Conservation (phyloP, 2,329 filamentous ascomycete species). For the Exophiala alcalophila region DNA sequence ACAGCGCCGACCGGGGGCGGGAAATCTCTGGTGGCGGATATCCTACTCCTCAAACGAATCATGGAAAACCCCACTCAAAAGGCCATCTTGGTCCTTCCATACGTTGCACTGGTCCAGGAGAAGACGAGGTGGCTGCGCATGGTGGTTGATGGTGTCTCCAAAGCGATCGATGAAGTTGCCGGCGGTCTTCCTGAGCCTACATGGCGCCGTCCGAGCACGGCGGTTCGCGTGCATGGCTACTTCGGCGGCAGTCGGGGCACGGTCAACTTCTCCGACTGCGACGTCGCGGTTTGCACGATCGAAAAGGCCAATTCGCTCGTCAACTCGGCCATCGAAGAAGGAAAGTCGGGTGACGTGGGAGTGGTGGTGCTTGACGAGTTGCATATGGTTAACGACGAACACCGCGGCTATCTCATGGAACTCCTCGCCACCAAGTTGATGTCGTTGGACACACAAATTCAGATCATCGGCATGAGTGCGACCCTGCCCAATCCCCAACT, state of each 20-base stretch:
- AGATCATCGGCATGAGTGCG: conserved; percentile 77
- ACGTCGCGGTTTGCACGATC: conserved; percentile 75
- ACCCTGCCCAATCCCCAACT: conserved; percentile 70
- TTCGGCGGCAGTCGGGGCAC: conserved; percentile 70
- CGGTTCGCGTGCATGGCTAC: conserved; percentile 66
- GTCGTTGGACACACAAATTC: conserved; percentile 60
- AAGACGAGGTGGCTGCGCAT: conserved; percentile 71
- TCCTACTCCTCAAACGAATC: conserved; percentile 70
- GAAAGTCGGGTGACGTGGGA: conserved; percentile 61
- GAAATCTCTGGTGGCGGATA: conserved; percentile 67
- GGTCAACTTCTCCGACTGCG: conserved; percentile 68
- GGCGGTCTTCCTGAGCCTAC: conserved; percentile 40
- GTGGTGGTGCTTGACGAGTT: conserved; percentile 72
- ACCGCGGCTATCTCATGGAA: conserved; percentile 72
- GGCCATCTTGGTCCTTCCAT: conserved; percentile 70
- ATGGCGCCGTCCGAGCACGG: conserved; percentile 51
- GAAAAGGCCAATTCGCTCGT: conserved; percentile 76
- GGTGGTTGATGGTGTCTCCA: conserved; percentile 60
- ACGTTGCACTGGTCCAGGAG: conserved; percentile 76
- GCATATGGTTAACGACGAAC: conserved; percentile 78
- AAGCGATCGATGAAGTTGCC: conserved; percentile 34
- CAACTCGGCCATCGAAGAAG: conserved; percentile 70
- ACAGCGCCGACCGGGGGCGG: conserved; percentile 75
- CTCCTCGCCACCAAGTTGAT: conserved; percentile 70
- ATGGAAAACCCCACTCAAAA: conserved; percentile 63